Conservation (phyloP, 345 rosid genomes). For the Orychophragmus violaceus region DNA sequence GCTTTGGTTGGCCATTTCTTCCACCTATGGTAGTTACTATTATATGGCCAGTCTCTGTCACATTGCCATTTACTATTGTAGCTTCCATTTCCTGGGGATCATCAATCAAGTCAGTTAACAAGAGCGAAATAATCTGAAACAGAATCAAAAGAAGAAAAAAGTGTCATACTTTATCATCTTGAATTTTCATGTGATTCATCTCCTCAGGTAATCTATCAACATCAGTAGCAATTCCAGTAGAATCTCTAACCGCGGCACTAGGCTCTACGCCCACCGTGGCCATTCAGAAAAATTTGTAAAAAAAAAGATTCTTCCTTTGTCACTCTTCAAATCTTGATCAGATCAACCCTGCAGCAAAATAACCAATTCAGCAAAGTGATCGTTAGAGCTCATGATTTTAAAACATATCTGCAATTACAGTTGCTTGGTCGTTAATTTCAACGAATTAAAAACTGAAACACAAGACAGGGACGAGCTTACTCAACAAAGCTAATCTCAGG, state of each 20-base stretch:
- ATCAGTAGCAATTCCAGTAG: conserved; percentile 41
- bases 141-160: background rate
- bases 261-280: conserved; percentile 58
- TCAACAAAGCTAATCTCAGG: background rate
- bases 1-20: conserved; percentile 92
- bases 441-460: background rate
- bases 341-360: conserved; percentile 19
- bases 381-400: background rate
- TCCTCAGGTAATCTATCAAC: conserved; percentile 80
- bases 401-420: too few relatives aligned
- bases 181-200: conserved; percentile 88
- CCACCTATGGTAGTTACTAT: conserved; percentile 98
- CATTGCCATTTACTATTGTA: conserved; percentile 72
- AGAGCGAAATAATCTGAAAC: background rate
- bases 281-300: conserved; percentile 30
- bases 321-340: conserved; percentile 13
- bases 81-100: conserved; percentile 85
- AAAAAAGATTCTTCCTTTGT: background rate
- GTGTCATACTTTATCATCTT: conserved; percentile 67
- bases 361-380: conserved; percentile 4
- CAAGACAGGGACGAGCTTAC: background rate
- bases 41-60: conserved; percentile 91
- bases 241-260: conserved; percentile 49
- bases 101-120: background rate
- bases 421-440: too few relatives aligned